Evolutionary conservation across 768 basidiomycete genomes (phyloP).

Genomic region (Tulasnella sp.): DNA sequence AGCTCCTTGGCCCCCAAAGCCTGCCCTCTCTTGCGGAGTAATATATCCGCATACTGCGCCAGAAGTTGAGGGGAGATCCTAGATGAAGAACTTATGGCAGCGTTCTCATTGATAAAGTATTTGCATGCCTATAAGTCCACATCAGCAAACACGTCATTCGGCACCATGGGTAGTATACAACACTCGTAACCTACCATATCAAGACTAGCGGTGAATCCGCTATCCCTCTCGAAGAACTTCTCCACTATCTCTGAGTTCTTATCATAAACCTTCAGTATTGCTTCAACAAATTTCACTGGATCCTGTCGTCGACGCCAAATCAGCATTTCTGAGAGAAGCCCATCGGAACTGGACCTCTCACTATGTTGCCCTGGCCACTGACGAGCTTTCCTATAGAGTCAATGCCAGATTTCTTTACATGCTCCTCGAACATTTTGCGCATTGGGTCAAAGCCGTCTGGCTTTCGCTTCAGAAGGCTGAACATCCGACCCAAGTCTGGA

Average conservation of each 20-base stretch:
- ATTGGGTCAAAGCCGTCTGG: conserved; percentile 83
- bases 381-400: conserved; percentile 65
- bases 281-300: conserved; percentile 90
- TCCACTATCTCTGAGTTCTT: conserved; percentile 85
- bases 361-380: conserved; percentile 37
- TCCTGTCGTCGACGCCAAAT: conserved; percentile 32
- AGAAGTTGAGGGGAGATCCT: conserved; percentile 86
- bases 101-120: conserved; percentile 90
- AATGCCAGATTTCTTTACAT: conserved; percentile 85
- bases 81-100: conserved; percentile 70
- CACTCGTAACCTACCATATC: conserved; percentile 41
- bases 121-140: conserved; percentile 79
- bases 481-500: conserved; percentile 84
- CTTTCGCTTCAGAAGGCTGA: conserved; percentile 81
- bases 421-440: conserved; percentile 85
- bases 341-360: conserved; percentile 27
- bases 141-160: no score
- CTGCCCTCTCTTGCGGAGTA: conserved; percentile 92
- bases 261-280: conserved; percentile 78
- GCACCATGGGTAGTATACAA: no score
- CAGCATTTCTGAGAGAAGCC: background rate
- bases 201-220: conserved; percentile 84
- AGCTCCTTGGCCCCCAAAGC: conserved; percentile 83
- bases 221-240: conserved; percentile 82
- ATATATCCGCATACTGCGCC: conserved; percentile 84